These are phyloP conservation scores for Diaporthe humulicola DNA, from an alignment of 2,329 filamentous ascomycete species.

Conservation along the genomic window DNA sequence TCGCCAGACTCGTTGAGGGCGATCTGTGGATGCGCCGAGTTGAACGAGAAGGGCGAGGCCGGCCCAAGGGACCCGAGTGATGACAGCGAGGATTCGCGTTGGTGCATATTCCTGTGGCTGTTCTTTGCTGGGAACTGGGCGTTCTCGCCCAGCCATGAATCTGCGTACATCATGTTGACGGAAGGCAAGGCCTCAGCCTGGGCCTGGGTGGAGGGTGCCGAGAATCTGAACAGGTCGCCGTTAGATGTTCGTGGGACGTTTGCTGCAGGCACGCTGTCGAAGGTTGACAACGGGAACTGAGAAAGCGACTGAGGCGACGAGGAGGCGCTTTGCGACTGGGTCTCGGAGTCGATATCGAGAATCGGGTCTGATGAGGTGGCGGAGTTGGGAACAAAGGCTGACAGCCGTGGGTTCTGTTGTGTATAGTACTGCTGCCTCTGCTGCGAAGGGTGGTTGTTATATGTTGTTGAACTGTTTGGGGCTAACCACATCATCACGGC, in stretches of 20 bases:
- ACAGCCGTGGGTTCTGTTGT: conserved; percentile 22
- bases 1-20: conserved; percentile 66
- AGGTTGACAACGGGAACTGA: conserved; percentile 48
- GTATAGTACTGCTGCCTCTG: conserved; percentile 41
- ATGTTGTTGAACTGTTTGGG: conserved; percentile 29
- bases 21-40: conserved; percentile 70
- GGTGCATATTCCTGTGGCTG: conserved; percentile 59
- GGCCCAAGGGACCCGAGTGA: conserved; percentile 73
- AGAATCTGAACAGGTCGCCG: conserved; percentile 16
- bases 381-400: conserved; percentile 1
- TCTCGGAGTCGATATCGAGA: conserved; percentile 43
- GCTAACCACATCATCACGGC: conserved; percentile 38
- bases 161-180: conserved; percentile 54
- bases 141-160: conserved; percentile 53
- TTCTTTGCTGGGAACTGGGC: conserved; percentile 55
- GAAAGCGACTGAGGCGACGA: conserved; percentile 49
- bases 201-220: neutral
- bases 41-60: conserved; percentile 69
- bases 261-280: conserved; percentile 51
- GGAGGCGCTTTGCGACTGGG: conserved; percentile 43
- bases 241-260: conserved; percentile 41
- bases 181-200: conserved; percentile 17
- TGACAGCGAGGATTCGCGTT: conserved; percentile 72
- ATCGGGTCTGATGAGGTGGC: conserved; percentile 40
- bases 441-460: conserved; percentile 44